Base-by-base conservation (phyloP, 2,329 filamentous ascomycete genomes). In the Neofusicoccum sp. region DNA sequence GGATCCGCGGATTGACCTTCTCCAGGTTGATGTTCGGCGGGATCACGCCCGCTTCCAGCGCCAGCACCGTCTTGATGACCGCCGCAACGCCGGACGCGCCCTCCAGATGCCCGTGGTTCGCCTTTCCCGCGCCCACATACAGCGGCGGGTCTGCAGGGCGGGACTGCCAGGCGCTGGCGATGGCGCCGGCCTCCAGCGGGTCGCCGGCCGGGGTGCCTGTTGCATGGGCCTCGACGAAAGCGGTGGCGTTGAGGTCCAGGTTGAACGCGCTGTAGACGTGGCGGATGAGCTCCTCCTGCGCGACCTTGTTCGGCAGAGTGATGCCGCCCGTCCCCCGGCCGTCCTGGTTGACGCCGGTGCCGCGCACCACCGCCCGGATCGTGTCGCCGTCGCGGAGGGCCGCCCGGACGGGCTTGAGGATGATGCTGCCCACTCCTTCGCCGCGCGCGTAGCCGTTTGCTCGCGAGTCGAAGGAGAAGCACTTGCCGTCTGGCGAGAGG, bases 191-290 rank as follows among this genome's bases (percentile, higher is more conserved):
- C 41, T 72, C 69, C 5, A 65, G 66, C 5, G 68, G 67, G 56
- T 72, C 70, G 8, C 84, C 83, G 2, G 81, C 82, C 26, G 80
- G 78, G 0, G 85, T 87, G 3, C 84, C 85, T 0, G 84, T 87
- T 6, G 84, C 85, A 64, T 86, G 64, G 5, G 63, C 61, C 43
- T 69, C 67, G 28, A 69, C 64, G 28, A 63, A 68, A 6, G 60
- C 24, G 1, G 63, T 63, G n/a, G 40, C 48, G 7, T 20, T 12
- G 1, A 58, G 58, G 62, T 66, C 60, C 2, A 79, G 68, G 1
- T 73, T 74, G 8, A 73, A 73, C 8, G 63, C 67, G 16, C 51
- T 56, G 62, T 80, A 80, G 0, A 69, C 72, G 0, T 69, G 28
- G 2, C 65, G 62, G 26, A 76, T 75, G 31, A 78, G 56, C 7